phyloP scores from a whole-genome alignment of 805 yeast genomes.

The Maudiozyma serrabonitensis region DNA sequence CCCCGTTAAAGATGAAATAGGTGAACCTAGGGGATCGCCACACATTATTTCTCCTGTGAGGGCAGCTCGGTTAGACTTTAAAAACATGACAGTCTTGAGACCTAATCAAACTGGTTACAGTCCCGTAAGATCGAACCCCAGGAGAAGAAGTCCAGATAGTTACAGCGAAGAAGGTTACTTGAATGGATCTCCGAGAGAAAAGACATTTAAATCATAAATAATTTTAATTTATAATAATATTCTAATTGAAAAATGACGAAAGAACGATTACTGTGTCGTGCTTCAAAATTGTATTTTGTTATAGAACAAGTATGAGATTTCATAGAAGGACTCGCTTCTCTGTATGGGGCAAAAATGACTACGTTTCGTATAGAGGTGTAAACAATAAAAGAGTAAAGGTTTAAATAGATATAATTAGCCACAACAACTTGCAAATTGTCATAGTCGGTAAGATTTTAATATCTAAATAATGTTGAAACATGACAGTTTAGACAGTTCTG shows the following conservation, averaged over 20 bases:
- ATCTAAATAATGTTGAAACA: no score
- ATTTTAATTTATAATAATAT: background rate
- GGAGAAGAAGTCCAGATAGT: background rate
- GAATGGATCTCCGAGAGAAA: constrained; percentile 2
- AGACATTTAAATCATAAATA: background rate
- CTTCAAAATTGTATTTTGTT: no score
- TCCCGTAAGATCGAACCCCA: background rate
- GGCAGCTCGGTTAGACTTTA: background rate
- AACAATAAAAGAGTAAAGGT: no score
- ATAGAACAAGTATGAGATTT: no score
- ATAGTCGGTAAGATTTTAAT: no score
- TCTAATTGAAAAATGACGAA: background rate
- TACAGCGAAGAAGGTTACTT: background rate
- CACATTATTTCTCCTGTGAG: background rate
- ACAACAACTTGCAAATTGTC: no score
- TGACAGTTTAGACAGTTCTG: no score
- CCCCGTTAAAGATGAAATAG: constrained; percentile 21
- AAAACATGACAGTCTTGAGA: background rate
- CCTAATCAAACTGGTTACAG: background rate
- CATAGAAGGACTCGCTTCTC: no score
- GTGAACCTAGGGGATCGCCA: background rate
- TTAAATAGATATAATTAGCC: no score
- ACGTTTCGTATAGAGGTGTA: no score
- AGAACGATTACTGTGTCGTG: background rate
- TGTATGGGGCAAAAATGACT: no score